A percentile compares a stretch with the other conserved stretches of the same genome.
phyloP scores from a whole-genome alignment of 371 early-diverging fungal genomes.

The Rhizopus arrhizus region DNA sequence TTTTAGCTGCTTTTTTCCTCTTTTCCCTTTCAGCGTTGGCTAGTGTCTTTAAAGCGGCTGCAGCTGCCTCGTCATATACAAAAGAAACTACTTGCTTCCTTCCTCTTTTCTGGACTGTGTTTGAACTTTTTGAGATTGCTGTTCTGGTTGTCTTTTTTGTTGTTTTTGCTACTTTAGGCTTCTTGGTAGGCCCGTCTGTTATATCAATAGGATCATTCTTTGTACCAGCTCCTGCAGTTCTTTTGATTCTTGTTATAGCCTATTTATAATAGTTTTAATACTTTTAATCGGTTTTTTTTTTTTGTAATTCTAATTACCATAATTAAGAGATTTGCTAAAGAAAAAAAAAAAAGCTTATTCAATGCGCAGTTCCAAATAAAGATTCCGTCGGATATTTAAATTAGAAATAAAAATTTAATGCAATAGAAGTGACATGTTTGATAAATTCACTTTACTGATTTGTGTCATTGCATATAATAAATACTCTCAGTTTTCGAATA shows the following conservation, averaged over 20 bases:
- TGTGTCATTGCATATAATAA: too few species aligned
- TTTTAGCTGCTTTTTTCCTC: background rate
- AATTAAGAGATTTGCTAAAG: too few species aligned
- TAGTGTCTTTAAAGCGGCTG: background rate
- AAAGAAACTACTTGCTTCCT: constrained; percentile 1
- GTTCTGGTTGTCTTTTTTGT: constrained; percentile 3
- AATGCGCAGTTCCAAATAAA: too few species aligned
- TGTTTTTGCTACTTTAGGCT: background rate
- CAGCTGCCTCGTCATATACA: background rate
- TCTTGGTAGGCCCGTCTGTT: background rate
- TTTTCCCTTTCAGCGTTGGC: background rate
- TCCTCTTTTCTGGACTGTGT: background rate
- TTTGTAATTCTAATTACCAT: too few species aligned
- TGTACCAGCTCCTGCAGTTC: background rate
- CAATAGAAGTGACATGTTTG: too few species aligned
- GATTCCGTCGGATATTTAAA: too few species aligned
- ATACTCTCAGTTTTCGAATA: too few species aligned
- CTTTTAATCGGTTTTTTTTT: too few species aligned
- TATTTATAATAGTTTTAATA: too few species aligned
- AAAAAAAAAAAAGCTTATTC: too few species aligned
- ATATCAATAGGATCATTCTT: background rate
- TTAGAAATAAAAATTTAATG: too few species aligned
- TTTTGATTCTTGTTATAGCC: background rate
- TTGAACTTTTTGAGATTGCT: background rate
- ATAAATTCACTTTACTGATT: too few species aligned